Percentiles rank a stretch among this genome's conserved stretches.
phyloP scores from a whole-genome alignment of 768 basidiomycete species.

The Termitomyces sp. region DNA sequence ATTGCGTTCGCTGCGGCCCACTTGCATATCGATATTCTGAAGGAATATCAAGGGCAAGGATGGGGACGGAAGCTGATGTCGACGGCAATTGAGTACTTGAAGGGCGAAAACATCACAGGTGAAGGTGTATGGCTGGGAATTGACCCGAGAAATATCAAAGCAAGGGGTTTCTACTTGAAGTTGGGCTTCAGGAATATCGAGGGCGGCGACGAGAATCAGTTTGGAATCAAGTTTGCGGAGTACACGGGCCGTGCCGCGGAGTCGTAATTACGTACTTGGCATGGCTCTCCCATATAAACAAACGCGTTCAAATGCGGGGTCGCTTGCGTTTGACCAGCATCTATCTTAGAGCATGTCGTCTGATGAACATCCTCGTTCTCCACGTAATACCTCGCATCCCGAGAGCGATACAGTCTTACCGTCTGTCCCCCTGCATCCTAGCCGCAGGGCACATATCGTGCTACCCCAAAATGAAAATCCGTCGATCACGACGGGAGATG shows the following conservation, averaged over 20 bases:
- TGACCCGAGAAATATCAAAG: conserved; percentile 56
- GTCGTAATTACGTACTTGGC: conserved; percentile 7
- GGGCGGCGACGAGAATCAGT: conserved; percentile 39
- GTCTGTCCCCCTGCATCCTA: background rate
- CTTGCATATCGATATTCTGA: conserved; percentile 69
- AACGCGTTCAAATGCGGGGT: conserved; percentile 4
- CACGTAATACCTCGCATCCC: background rate
- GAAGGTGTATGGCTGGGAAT: conserved; percentile 63
- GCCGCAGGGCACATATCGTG: background rate
- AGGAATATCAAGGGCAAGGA: conserved; percentile 59
- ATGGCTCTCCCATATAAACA: conserved; percentile 4
- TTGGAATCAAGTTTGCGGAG: conserved; percentile 51
- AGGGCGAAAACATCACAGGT: conserved; percentile 32
- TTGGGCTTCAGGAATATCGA: conserved; percentile 57
- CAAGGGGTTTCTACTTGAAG: conserved; percentile 53
- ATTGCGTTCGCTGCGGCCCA: conserved; percentile 67
- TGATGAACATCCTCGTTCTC: background rate
- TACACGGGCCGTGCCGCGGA: conserved; percentile 13
- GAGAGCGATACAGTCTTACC: background rate
- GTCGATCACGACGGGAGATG: background rate
- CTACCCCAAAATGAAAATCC: conserved; percentile 4
- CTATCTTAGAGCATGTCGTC: conserved; percentile 1
- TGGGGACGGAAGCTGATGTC: conserved; percentile 65
- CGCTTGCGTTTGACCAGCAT: background rate
- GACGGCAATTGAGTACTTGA: conserved; percentile 48